These are phyloP conservation scores for Paecilomyces fulvus DNA, from an alignment of 2,329 filamentous ascomycete genomes.

Conservation along the genomic window DNA sequence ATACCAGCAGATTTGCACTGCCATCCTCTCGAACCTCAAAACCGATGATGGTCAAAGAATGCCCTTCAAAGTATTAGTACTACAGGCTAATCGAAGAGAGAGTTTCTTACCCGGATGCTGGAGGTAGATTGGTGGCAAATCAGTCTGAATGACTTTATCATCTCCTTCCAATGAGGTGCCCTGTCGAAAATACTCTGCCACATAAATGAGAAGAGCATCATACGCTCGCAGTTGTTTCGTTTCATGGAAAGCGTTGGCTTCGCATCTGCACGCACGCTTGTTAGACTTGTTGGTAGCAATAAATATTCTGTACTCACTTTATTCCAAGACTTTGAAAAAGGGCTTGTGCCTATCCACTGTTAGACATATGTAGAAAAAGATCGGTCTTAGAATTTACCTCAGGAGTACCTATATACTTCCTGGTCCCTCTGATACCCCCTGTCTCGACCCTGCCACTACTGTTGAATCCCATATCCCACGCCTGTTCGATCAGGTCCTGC, in stretches of 20 bases:
- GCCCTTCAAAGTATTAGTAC: constrained; percentile 24
- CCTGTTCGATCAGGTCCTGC: constrained; percentile 77
- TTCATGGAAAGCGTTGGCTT: constrained; percentile 51
- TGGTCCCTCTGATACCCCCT: constrained; percentile 75
- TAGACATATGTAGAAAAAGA: constrained; percentile 5
- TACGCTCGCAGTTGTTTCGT: constrained; percentile 40
- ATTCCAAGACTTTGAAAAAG: constrained; percentile 64
- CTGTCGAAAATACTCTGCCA: constrained; percentile 68
- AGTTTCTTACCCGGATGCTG: constrained; percentile 60
- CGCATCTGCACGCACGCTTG: constrained; percentile 35
- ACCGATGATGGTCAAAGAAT: constrained; percentile 85
- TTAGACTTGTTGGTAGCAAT: not conserved
- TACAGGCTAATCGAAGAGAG: not conserved
- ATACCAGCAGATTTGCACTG: constrained; percentile 64
- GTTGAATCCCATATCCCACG: constrained; percentile 83
- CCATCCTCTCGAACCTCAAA: constrained; percentile 63
- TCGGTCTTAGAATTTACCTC: constrained; percentile 49
- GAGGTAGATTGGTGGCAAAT: constrained; percentile 76
- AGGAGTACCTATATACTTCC: constrained; percentile 91
- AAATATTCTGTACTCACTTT: constrained; percentile 38
- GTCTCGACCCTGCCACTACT: constrained; percentile 67
- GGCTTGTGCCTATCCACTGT: constrained; percentile 58
- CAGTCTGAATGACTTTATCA: constrained; percentile 61
- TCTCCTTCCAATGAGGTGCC: constrained; percentile 39
- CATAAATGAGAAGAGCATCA: constrained; percentile 53